Evolutionary conservation across 176 grass and related monocot species (phyloP), one percentile per base, ranked within the genome.

Genomic region (Luzula sylvatica): DNA sequence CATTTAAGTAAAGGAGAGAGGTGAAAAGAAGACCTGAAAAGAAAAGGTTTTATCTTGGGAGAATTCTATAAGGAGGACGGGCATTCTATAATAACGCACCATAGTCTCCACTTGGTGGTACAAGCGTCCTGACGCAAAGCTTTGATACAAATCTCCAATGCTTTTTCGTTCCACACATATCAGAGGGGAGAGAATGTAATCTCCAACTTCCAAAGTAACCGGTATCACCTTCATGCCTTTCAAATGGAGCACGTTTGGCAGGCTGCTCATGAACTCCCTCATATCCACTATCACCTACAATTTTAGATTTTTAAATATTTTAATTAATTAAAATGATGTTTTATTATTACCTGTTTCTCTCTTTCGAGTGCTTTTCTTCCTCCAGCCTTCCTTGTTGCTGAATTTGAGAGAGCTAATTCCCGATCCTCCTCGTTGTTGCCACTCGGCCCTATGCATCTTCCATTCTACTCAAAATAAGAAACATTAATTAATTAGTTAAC

Each of bases 101-200:
- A 95, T 95, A 30, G 63, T 85, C 73, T 95, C 83, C 2, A 88
- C 67, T 65, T 95, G 89, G 62, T 95, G 58, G 70, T 85, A 95
- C 19, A 95, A 83, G 66, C 83, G 89, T 5, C 89, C 89, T 52
- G 83, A 88, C 46, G 89, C 73, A 85, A 95, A 95, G 68, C 89
- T 95, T 63, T 95, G 89, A 66, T 78, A 95, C 67, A 95, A 52
- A 53, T 95, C 89, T 15, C 52, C 53, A 5, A 95, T 88, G 55
- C 89, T 95, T 95, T 95, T 95, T 44, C 89, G 74, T 61, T 95
- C 89, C 64, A 88, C 77, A 65, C 89, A 95, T 58, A 95, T 88
- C 70, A 85, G 68, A 67, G 89, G 80, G 46, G 89, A 95, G 61
- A 95, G 89, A 65, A 95, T 72, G 48, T 95, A 95, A 58, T 95